Percentiles rank a stretch among this genome's conserved stretches.
phyloP scores from a whole-genome alignment of 2,329 filamentous ascomycete genomes.

The Diaporthe ilicicola region DNA sequence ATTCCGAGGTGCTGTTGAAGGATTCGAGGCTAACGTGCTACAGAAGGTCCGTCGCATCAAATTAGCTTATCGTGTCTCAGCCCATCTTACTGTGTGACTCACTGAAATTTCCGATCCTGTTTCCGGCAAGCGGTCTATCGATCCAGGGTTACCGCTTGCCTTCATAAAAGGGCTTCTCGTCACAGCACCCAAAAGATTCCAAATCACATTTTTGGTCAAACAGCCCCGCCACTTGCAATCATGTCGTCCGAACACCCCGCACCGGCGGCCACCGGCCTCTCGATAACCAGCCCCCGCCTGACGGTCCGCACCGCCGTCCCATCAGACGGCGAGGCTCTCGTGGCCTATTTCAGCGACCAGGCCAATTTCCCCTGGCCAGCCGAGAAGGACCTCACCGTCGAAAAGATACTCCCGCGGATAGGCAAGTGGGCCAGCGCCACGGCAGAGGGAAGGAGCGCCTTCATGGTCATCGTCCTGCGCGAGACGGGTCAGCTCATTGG shows the following conservation, averaged over 20 bases:
- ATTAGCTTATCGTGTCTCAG: background rate
- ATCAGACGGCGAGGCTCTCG: slow-evolving; percentile 31
- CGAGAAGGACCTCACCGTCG: slow-evolving; percentile 28
- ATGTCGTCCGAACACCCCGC: background rate
- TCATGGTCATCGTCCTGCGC: slow-evolving; percentile 33
- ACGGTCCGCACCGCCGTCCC: slow-evolving; percentile 47
- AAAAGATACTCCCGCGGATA: slow-evolving; percentile 27
- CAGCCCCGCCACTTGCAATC: background rate
- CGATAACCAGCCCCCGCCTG: slow-evolving; percentile 52
- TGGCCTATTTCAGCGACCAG: slow-evolving; percentile 29
- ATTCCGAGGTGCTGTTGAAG: background rate
- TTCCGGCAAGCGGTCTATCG: too few relatives aligned
- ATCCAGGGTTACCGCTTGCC: too few relatives aligned
- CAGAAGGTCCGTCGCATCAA: background rate
- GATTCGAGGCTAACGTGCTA: background rate
- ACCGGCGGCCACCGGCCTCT: slow-evolving; percentile 4
- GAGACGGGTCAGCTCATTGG: slow-evolving; percentile 33
- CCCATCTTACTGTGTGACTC: slow-evolving; percentile 8
- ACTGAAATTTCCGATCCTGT: background rate
- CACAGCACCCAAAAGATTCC: background rate
- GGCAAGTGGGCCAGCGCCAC: slow-evolving; percentile 24
- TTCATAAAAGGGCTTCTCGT: background rate
- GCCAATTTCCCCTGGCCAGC: slow-evolving; percentile 32
- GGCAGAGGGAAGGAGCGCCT: slow-evolving; percentile 33
- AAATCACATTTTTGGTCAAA: background rate